Evolutionary conservation across 768 basidiomycete genomes (phyloP).

Genomic region (Boletellus ananiceps): DNA sequence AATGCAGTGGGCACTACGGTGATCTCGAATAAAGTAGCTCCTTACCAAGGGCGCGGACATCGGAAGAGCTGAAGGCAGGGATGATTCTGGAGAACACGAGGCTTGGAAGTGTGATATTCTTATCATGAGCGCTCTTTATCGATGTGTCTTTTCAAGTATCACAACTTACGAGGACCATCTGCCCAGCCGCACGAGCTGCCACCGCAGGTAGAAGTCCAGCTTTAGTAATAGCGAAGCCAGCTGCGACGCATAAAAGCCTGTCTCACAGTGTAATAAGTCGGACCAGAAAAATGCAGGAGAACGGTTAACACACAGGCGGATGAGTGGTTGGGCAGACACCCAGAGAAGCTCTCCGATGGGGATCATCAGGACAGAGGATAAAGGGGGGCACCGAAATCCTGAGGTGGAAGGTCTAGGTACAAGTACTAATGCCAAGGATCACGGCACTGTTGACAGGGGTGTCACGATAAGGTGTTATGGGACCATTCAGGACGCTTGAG

Average conservation of each 20-base stretch:
- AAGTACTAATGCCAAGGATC: constrained; percentile 2
- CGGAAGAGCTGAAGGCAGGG: constrained; percentile 56
- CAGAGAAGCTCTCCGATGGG: constrained; percentile 50
- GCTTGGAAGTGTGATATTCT: constrained; percentile 58
- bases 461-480: neutral
- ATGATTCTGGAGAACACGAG: constrained; percentile 72
- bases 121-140: neutral
- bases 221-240: constrained; percentile 57
- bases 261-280: constrained; percentile 3
- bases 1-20: neutral
- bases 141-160: neutral
- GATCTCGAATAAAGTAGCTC: neutral
- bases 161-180: constrained; percentile 48
- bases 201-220: constrained; percentile 54
- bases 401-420: neutral
- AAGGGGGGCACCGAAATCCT: neutral
- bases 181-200: constrained; percentile 56
- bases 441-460: constrained; percentile 1
- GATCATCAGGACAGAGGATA: constrained; percentile 14
- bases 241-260: constrained; percentile 50
- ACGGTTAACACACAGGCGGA: constrained; percentile 48
- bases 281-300: neutral
- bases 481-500: neutral
- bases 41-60: constrained; percentile 51
- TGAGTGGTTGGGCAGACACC: constrained; percentile 56